phyloP scores from a whole-genome alignment of 192 early-diverging fungal species.

The Entomortierella lignicola region DNA sequence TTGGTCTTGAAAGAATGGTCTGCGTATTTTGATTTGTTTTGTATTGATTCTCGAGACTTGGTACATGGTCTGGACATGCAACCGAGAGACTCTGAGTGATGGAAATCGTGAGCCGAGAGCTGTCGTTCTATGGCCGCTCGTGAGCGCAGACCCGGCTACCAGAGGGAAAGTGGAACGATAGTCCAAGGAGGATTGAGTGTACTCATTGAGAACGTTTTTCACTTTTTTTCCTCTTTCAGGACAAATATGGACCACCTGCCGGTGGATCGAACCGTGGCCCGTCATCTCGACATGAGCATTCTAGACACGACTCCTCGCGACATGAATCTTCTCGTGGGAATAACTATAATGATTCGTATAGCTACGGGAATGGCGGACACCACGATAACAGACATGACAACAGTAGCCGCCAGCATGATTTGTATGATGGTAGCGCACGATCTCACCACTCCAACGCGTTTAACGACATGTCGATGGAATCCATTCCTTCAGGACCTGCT shows the following conservation, averaged over 20 bases:
- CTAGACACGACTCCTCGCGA: conserved; percentile 5
- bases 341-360: conserved; percentile 5
- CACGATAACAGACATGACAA: conserved; percentile 20
- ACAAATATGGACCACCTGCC: conserved; percentile 42
- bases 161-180: background rate
- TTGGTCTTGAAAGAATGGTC: conserved; percentile 2
- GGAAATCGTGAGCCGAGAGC: conserved; percentile 1
- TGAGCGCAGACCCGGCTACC: background rate
- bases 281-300: background rate
- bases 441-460: conserved; percentile 1
- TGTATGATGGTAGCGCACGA: conserved; percentile 13
- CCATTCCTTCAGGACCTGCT: conserved; percentile 39
- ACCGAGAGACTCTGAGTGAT: background rate
- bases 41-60: background rate
- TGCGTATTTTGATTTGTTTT: background rate
- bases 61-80: background rate
- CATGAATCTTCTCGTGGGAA: background rate
- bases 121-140: background rate
- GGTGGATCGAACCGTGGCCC: conserved; percentile 14
- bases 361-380: conserved; percentile 13
- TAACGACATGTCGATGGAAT: conserved; percentile 21
- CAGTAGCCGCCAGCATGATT: conserved; percentile 11
- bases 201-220: conserved; percentile 7
- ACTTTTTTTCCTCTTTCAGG: conserved; percentile 11
- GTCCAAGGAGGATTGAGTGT: background rate